Evolutionary conservation across 2,329 filamentous ascomycete genomes (phyloP), one percentile per base, ranked within the genome.

Genomic region (Aspergillus flavus): DNA sequence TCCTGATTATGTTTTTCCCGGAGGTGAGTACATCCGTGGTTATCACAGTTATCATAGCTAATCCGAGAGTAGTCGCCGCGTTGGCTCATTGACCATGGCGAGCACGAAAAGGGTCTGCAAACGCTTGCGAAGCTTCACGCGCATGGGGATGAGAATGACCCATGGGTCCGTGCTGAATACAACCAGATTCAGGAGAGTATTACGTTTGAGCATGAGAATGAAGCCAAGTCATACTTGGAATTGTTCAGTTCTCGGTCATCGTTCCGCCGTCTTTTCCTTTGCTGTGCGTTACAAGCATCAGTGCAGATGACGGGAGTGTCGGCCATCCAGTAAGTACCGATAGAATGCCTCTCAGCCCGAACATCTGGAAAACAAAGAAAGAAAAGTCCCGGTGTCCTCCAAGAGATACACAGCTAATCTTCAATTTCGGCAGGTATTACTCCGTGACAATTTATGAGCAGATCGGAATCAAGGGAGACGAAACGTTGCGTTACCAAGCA

Each of bases 301-400:
- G 83, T 89, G 3, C 91, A 93, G 74, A 92, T 94, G 89, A 93
- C 91, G 0, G 91, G 91, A 67, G 89, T 90, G 0, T 86, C 84
- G 1, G 88, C 89, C 1, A 92, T 93, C 67, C 90, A 93, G 72
- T 78, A 67, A 72, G 74, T 62, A 3, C 10, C 26, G 14, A n/a
- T 10, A 6, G 19, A 23, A 14, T 10, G 9, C 34, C 34, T 16
- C 34, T 36, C 6, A 16, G 16, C 34, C 14, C 6, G 34, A 14
- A 16, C 34, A 14, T 16, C 16, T 36, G 14, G 34, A 36, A 36
- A 36, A 4, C 3, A 16, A 6, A 6, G 34, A 36, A 7, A 16
- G 4, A 16, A 6, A 36, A 16, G 4, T 5, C 30, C 11, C n/a
- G 3, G 26, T n/a, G 14, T 19, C 26, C 23, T 3, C 5, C 0